Conservation (phyloP, 257 asterid genomes). For the Salvia hispanica region DNA sequence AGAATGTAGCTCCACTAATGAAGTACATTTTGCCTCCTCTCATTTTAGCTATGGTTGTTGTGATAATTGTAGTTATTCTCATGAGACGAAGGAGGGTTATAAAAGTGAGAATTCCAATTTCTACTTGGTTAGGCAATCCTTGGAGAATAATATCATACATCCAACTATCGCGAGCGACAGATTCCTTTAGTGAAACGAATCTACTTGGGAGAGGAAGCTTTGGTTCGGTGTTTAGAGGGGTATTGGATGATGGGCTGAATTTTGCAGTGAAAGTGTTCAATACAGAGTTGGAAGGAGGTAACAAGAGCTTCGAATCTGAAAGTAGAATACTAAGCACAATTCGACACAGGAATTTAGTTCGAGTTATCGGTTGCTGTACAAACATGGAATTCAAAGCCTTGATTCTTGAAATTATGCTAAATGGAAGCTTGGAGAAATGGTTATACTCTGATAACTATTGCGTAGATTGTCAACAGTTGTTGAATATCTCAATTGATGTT, state of each 20-base stretch:
- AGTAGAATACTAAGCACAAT: background rate
- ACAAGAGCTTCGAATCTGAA: conserved; percentile 10
- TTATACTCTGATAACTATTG: background rate
- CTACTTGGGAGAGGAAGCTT: conserved; percentile 25
- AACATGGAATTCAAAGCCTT: conserved; percentile 13
- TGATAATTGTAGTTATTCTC: background rate
- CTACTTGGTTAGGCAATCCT: background rate
- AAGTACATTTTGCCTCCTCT: conserved; percentile 14
- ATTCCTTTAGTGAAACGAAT: conserved; percentile 13
- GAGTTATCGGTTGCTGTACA: conserved; percentile 19
- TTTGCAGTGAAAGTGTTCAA: conserved; percentile 5
- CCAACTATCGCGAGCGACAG: background rate
- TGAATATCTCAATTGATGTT: conserved; percentile 10
- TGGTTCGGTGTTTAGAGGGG: conserved; percentile 8
- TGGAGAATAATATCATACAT: conserved; percentile 3
- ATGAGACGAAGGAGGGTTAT: background rate
- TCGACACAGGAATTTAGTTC: conserved; percentile 13
- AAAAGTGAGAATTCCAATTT: background rate
- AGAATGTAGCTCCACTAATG: too few species aligned
- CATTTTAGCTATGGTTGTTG: background rate
- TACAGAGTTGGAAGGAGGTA: background rate
- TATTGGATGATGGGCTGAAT: background rate
- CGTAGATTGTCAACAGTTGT: background rate
- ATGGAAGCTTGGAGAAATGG: conserved; percentile 24
- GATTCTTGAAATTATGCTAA: conserved; percentile 22